Evolutionary conservation across 202 grass and related monocot genomes (phyloP).

Genomic region (Carex arenaria): DNA sequence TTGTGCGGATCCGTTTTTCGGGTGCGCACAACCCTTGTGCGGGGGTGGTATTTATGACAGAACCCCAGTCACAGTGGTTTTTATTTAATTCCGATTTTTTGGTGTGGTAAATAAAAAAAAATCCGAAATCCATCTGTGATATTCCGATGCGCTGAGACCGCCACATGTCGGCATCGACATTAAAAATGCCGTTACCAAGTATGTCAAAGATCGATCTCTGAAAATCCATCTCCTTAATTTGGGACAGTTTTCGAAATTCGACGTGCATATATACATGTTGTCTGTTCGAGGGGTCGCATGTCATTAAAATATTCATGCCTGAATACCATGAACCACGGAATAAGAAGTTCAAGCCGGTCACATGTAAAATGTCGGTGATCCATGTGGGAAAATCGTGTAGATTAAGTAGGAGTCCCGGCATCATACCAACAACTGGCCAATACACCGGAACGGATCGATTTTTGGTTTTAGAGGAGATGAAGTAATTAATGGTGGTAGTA

Average conservation of each 20-base stretch:
- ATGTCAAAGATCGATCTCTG: conserved; percentile 59
- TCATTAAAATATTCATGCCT: conserved; percentile 43
- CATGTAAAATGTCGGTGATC: conserved; percentile 30
- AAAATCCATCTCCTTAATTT: conserved; percentile 65
- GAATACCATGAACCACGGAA: conserved; percentile 39
- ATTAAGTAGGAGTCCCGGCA: conserved; percentile 45
- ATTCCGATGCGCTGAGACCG: conserved; percentile 50
- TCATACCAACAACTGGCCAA: conserved; percentile 66
- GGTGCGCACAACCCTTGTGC: too few relatives aligned
- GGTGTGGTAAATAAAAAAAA: too few relatives aligned
- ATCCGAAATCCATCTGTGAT: too few relatives aligned
- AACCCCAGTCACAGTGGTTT: too few relatives aligned
- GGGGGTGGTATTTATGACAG: too few relatives aligned
- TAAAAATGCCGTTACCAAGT: conserved; percentile 60
- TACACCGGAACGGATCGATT: conserved; percentile 24
- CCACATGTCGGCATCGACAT: conserved; percentile 59
- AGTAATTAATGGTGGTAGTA: conserved; percentile 29
- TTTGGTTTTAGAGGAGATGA: conserved; percentile 27
- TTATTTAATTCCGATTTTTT: too few relatives aligned
- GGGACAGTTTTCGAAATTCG: conserved; percentile 64
- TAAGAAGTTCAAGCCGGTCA: conserved; percentile 30
- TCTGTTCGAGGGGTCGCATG: conserved; percentile 49
- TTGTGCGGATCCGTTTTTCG: too few relatives aligned
- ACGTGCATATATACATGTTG: conserved; percentile 64
- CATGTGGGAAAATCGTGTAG: conserved; percentile 48